Conservation (phyloP, 139 green algal species). For the Gonium pectorale region DNA sequence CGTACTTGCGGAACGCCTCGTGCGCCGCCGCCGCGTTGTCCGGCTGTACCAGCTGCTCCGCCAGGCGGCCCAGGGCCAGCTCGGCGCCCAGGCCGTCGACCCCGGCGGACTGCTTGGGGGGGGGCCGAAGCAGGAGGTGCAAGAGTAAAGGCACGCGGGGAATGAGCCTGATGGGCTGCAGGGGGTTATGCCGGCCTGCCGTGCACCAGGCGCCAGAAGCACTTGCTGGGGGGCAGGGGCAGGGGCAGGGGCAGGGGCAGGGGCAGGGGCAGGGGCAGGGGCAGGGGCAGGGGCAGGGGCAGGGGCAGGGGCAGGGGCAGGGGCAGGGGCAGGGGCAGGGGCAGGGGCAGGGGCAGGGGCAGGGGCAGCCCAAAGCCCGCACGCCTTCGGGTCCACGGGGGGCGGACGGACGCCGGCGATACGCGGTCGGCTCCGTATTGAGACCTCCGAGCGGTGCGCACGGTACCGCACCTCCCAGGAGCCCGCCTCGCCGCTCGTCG, state of each 20-base stretch:
- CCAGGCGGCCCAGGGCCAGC: conserved; percentile 17
- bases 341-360: not conserved
- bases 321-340: not conserved
- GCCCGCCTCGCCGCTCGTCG: not conserved
- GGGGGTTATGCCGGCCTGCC: no score
- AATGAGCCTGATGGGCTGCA: no score
- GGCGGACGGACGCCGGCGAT: no score
- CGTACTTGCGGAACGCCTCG: conserved; percentile 4
- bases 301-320: not conserved
- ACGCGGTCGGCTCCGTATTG: no score
- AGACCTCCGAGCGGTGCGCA: no score
- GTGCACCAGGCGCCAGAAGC: no score
- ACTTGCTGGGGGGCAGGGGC: no score
- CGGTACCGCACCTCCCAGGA: not conserved
- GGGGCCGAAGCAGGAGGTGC: no score
- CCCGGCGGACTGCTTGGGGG: no score
- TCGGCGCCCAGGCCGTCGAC: not conserved
- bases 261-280: not conserved
- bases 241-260: not conserved
- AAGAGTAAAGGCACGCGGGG: no score
- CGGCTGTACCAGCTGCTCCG: conserved; percentile 25
- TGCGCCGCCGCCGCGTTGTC: not conserved
- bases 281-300: not conserved
- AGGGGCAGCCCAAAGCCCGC: no score
- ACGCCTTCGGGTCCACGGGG: no score